Evolutionary conservation across 768 basidiomycete species (phyloP).

Genomic region (Lentinula edodes): DNA sequence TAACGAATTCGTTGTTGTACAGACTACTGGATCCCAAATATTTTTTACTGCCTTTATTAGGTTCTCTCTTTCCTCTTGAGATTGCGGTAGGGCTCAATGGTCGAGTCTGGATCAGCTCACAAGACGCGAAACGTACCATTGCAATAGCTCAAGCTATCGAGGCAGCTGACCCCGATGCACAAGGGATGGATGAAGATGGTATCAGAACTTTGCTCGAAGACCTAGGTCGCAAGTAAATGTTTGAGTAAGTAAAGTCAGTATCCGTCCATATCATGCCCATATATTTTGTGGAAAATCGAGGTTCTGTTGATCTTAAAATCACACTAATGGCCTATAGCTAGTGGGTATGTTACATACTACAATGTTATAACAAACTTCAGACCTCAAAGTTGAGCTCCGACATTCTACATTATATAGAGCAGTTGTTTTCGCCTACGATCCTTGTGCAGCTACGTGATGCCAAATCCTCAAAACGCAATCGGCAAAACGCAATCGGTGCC

Average conservation of each 20-base stretch:
- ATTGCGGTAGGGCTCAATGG: slow-evolving; percentile 90
- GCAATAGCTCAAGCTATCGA: slow-evolving; percentile 76
- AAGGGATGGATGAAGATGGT: slow-evolving; percentile 48
- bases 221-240: not conserved
- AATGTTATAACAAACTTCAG: no score
- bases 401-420: no score
- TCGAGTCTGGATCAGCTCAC: slow-evolving; percentile 81
- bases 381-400: no score
- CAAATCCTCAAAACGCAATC: no score
- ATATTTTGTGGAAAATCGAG: not conserved
- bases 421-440: no score
- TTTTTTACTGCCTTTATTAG: slow-evolving; percentile 78
- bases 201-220: slow-evolving; percentile 46
- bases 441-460: no score
- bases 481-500: no score
- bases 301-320: not conserved
- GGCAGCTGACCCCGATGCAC: slow-evolving; percentile 71
- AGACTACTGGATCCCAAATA: slow-evolving; percentile 74
- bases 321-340: no score
- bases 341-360: no score
- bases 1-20: not conserved
- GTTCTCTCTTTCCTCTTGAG: slow-evolving; percentile 80
- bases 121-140: slow-evolving; percentile 69
- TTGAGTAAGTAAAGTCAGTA: not conserved
- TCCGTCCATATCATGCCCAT: not conserved